Conservation (phyloP, 495 filamentous ascomycete species). For the Aspergillus saccharolyticus region DNA sequence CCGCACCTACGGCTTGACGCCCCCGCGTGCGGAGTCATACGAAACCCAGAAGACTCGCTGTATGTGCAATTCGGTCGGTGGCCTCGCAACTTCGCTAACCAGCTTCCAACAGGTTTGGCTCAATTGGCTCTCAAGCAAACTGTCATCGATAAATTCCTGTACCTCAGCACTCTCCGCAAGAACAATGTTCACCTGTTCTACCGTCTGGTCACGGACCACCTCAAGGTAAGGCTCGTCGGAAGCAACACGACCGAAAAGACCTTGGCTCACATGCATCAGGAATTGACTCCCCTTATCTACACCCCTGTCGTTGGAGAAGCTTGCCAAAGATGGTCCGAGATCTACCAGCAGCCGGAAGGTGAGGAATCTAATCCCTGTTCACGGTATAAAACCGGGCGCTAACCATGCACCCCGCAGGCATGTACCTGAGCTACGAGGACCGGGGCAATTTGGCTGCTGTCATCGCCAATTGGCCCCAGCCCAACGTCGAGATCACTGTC, state of each 20-base stretch:
- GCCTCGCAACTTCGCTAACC: constrained; percentile 9
- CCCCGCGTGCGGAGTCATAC: constrained; percentile 64
- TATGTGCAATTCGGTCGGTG: constrained; percentile 27
- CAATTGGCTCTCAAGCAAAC: constrained; percentile 74
- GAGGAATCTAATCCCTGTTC: constrained; percentile 17
- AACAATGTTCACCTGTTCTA: constrained; percentile 94
- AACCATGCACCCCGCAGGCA: constrained; percentile 38
- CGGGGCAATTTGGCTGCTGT: constrained; percentile 76
- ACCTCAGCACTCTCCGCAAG: constrained; percentile 80
- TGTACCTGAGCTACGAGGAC: constrained; percentile 91
- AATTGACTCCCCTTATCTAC: constrained; percentile 92
- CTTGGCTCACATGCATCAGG: constrained; percentile 37
- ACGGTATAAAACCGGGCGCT: constrained; percentile 28
- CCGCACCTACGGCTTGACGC: constrained; percentile 65
- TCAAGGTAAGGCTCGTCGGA: constrained; percentile 51
- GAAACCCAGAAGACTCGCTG: constrained; percentile 66
- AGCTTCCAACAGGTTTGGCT: constrained; percentile 50
- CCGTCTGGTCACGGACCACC: constrained; percentile 82
- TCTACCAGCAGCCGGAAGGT: constrained; percentile 94
- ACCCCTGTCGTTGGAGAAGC: constrained; percentile 97
- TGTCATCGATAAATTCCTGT: constrained; percentile 89
- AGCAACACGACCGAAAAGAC: constrained; percentile 1
- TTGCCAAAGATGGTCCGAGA: constrained; percentile 89
- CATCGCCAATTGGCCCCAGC: constrained; percentile 84
- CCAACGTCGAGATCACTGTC: constrained; percentile 87